Evolutionary conservation across 2,329 filamentous ascomycete species (phyloP).

Genomic region (Beauveria australis): DNA sequence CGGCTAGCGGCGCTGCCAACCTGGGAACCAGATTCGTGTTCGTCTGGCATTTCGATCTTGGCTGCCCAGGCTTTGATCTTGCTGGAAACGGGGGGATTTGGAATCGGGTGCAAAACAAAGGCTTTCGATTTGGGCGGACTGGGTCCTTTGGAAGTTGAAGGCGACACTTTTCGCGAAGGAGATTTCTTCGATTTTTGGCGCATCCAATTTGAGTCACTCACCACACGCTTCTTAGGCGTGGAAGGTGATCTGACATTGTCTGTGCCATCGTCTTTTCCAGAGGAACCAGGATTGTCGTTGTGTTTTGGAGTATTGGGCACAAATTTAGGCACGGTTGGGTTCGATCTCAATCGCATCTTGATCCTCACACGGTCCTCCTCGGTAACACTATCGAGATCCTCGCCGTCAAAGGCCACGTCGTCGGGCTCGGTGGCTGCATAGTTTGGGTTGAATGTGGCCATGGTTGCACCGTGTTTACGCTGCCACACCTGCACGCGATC

Average conservation of each 20-base stretch:
- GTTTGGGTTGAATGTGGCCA: slow-evolving; percentile 42
- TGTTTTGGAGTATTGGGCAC: slow-evolving; percentile 17
- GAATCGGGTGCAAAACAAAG: slow-evolving; percentile 44
- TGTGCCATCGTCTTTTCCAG: slow-evolving; percentile 17
- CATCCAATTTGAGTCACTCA: slow-evolving; percentile 89
- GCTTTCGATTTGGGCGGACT: slow-evolving; percentile 43
- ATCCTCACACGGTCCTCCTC: slow-evolving; percentile 54
- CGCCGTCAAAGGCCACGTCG: slow-evolving; percentile 51
- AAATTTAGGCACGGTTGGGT: slow-evolving; percentile 21
- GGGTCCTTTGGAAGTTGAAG: slow-evolving; percentile 15
- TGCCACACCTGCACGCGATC: slow-evolving; percentile 83
- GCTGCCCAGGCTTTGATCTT: slow-evolving; percentile 57
- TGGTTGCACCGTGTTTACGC: slow-evolving; percentile 61
- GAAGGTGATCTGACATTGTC: slow-evolving; percentile 37
- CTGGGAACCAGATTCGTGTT: slow-evolving; percentile 20
- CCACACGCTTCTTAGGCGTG: slow-evolving; percentile 81
- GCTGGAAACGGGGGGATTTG: slow-evolving; percentile 47
- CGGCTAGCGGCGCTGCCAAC: slow-evolving; percentile 21
- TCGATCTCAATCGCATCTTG: slow-evolving; percentile 40
- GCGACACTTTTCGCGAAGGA: slow-evolving; percentile 33
- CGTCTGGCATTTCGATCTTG: slow-evolving; percentile 42
- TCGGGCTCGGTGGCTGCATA: slow-evolving; percentile 49
- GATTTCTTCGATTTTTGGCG: slow-evolving; percentile 48
- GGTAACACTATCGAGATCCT: slow-evolving; percentile 49
- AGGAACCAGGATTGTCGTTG: slow-evolving; percentile 11